A percentile compares a stretch with the other conserved stretches of the same genome.
Conservation (phyloP, 805 yeast genomes). For the Wickerhamiella allomyrinae region DNA sequence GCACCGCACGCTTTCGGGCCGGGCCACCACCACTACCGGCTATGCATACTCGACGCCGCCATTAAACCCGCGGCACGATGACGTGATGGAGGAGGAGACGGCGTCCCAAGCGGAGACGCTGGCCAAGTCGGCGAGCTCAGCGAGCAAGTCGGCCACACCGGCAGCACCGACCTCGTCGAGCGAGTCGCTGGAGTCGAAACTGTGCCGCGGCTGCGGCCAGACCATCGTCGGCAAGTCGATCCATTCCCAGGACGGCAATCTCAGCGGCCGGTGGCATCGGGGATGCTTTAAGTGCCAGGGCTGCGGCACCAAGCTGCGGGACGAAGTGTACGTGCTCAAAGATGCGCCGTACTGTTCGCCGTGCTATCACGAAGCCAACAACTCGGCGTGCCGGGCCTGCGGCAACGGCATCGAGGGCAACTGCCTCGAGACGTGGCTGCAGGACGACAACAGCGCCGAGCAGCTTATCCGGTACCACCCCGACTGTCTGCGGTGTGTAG, state of each 20-base stretch:
- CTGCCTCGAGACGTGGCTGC: slow-evolving; percentile 49
- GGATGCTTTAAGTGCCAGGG: slow-evolving; percentile 62
- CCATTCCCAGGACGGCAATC: slow-evolving; percentile 58
- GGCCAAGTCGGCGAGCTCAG: neutral
- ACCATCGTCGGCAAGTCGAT: slow-evolving; percentile 53
- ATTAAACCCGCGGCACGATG: neutral
- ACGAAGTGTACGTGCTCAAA: slow-evolving; percentile 46
- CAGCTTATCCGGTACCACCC: slow-evolving; percentile 58
- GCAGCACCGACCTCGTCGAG: neutral
- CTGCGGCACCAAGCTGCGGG: slow-evolving; percentile 32
- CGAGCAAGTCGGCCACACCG: neutral
- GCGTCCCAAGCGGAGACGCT: neutral
- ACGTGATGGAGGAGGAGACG: neutral
- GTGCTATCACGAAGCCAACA: slow-evolving; percentile 64
- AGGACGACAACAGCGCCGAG: slow-evolving; percentile 29
- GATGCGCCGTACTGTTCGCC: slow-evolving; percentile 72
- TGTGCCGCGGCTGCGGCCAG: slow-evolving; percentile 57
- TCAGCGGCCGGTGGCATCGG: slow-evolving; percentile 82
- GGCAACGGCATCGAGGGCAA: slow-evolving; percentile 72
- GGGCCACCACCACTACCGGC: slow-evolving; percentile 1
- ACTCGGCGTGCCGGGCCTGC: slow-evolving; percentile 62
- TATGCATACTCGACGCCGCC: neutral
- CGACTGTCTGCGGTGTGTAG: slow-evolving; percentile 52
- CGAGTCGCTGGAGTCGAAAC: slow-evolving; percentile 4
- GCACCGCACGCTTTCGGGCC: neutral